phyloP scores from a whole-genome alignment of 176 grass and related monocot genomes.

The Bromus sterilis region DNA sequence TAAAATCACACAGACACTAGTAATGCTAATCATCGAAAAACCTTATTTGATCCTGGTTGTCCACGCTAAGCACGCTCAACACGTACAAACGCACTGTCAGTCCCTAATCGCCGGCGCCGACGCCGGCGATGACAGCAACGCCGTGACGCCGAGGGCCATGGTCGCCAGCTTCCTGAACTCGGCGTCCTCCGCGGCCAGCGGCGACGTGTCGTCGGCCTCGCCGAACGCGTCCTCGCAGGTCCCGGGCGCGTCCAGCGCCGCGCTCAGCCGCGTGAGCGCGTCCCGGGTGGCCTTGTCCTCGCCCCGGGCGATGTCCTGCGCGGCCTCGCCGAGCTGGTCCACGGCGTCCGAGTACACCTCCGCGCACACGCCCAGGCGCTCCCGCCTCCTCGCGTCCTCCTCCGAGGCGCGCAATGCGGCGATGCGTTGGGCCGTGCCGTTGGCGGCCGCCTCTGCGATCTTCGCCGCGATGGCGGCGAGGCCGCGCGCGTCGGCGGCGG shows the following conservation, averaged over 20 bases:
- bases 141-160: constrained; percentile 44
- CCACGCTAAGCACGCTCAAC: neutral
- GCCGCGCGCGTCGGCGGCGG: neutral
- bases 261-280: constrained; percentile 42
- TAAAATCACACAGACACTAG: neutral
- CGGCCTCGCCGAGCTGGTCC: constrained; percentile 42
- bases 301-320: constrained; percentile 16
- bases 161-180: constrained; percentile 49
- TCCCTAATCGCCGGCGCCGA: neutral
- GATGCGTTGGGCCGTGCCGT: constrained; percentile 29
- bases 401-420: constrained; percentile 31
- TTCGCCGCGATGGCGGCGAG: constrained; percentile 45
- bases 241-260: constrained; percentile 36
- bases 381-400: constrained; percentile 10
- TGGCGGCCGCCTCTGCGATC: constrained; percentile 34
- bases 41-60: neutral
- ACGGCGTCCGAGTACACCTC: constrained; percentile 52
- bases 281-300: neutral
- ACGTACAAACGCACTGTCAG: neutral
- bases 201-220: constrained; percentile 40
- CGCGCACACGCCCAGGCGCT: constrained; percentile 33
- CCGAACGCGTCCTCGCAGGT: constrained; percentile 65
- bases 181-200: constrained; percentile 32
- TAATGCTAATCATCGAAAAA: neutral
- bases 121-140: neutral